Conservation (phyloP, 2,329 filamentous ascomycete genomes). For the Polychaeton citri region DNA sequence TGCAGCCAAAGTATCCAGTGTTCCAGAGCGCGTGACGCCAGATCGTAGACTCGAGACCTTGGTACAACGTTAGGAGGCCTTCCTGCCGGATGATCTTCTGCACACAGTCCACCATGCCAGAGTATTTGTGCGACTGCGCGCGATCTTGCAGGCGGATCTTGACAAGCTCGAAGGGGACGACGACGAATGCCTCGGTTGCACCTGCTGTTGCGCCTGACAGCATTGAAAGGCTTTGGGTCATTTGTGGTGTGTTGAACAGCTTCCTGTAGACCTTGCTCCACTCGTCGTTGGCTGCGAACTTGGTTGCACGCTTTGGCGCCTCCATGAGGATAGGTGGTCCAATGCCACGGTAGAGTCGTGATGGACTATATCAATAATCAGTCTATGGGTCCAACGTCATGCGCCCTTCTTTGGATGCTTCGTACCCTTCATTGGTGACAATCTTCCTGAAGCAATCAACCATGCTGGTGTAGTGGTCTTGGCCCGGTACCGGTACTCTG, state of each 20-base stretch:
- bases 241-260: slow-evolving; percentile 69
- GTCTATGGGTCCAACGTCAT: no score
- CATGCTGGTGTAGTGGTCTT: slow-evolving; percentile 92
- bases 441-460: slow-evolving; percentile 97
- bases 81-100: slow-evolving; percentile 72
- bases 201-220: slow-evolving; percentile 90
- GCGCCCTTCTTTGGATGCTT: no score
- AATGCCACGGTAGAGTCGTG: slow-evolving; percentile 90
- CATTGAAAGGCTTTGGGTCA: slow-evolving; percentile 83
- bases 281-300: slow-evolving; percentile 97
- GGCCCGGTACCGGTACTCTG: slow-evolving; percentile 45
- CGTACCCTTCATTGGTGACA: slow-evolving; percentile 83
- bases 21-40: slow-evolving; percentile 96
- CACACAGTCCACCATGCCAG: slow-evolving; percentile 66
- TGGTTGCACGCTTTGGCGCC: slow-evolving; percentile 86
- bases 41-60: slow-evolving; percentile 89
- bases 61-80: slow-evolving; percentile 80
- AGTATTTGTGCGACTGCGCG: slow-evolving; percentile 80
- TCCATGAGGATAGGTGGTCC: slow-evolving; percentile 95
- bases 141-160: slow-evolving; percentile 97
- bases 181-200: slow-evolving; percentile 90
- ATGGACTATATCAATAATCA: no score
- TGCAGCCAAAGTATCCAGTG: slow-evolving; percentile 92
- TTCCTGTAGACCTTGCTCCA: slow-evolving; percentile 93
- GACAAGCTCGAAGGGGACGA: slow-evolving; percentile 95